Evolutionary conservation across 257 asterid genomes (phyloP), one percentile per base, ranked within the genome.

Genomic region (Ajuga chamaepitys): DNA sequence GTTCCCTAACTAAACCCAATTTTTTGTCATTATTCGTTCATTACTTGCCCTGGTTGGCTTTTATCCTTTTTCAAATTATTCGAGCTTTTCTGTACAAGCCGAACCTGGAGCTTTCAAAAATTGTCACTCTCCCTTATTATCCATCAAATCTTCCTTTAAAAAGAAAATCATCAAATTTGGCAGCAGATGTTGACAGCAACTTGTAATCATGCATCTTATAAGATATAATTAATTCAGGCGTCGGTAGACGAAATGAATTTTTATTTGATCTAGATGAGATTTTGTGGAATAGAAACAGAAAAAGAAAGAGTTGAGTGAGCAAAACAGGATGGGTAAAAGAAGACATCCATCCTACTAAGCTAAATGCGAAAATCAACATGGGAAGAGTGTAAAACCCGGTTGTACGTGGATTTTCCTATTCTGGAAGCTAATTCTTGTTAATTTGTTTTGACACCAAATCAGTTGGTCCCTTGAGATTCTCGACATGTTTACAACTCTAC

Each of bases 371-470:
- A 30, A 55, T 63, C 65, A 80, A 75, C 89, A 85, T 21, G 97
- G 97, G 70, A 90, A 90, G 53, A 83, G 79, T 77, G 80, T 73
- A 68, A 87, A 84, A 5, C 90, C 81, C 0, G 92, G 81, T 3
- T 87, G 82, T n/a, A 86, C 78, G 7, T 64, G 62, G 38, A 90
- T 81, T 67, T 76, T 87, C 63, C 86, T 81, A 50, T 70, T 64
- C 30, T 66, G 83, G 81, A 87, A 74, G 61, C 77, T 79, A 66
- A 91, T 88, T 66, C 73, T 85, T 44, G 76, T 86, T 25, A 91
- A 63, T 68, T 91, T 91, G 45, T 78, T 73, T 28, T 64, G 81
- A 66, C 96, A 91, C 98, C 96, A 91, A 4, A 73, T 41, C 20
- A 91, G 54, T 46, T 88, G 98, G 10, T 91, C 96, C 32, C 71